phyloP scores from a whole-genome alignment of 2,329 filamentous ascomycete species.

The Cercospora zeae-maydis region DNA sequence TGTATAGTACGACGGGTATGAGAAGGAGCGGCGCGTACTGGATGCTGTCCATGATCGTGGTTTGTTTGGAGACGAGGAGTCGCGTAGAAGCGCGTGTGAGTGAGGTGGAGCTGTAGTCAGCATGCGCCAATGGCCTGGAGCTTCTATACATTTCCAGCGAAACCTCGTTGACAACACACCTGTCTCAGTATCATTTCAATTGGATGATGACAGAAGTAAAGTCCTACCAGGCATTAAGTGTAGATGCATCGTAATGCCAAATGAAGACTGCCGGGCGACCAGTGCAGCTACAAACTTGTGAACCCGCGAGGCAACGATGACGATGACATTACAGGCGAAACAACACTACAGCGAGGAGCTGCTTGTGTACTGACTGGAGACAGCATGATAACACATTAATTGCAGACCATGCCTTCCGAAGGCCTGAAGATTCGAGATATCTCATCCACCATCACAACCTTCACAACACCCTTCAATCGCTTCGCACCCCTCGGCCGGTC shows the following conservation, averaged over 20 bases:
- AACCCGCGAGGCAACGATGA: conserved; percentile 4
- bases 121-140: not conserved
- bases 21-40: conserved; percentile 4
- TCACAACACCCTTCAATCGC: conserved; percentile 20
- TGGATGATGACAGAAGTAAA: too few species aligned
- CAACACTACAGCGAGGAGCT: not conserved
- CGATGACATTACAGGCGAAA: conserved; percentile 1
- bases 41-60: conserved; percentile 2
- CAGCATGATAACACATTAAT: not conserved
- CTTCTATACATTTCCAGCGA: not conserved
- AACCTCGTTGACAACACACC: not conserved
- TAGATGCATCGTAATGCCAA: not conserved
- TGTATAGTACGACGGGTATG: not conserved
- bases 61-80: not conserved
- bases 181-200: not conserved
- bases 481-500: conserved; percentile 20
- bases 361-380: not conserved
- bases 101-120: not conserved
- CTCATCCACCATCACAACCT: conserved; percentile 14
- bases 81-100: not conserved
- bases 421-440: conserved; percentile 11
- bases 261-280: not conserved
- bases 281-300: not conserved
- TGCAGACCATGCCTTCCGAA: not conserved
- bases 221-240: not conserved